Base-by-base conservation (phyloP, 306 rosid genomes). In the Prunus campanulata region DNA sequence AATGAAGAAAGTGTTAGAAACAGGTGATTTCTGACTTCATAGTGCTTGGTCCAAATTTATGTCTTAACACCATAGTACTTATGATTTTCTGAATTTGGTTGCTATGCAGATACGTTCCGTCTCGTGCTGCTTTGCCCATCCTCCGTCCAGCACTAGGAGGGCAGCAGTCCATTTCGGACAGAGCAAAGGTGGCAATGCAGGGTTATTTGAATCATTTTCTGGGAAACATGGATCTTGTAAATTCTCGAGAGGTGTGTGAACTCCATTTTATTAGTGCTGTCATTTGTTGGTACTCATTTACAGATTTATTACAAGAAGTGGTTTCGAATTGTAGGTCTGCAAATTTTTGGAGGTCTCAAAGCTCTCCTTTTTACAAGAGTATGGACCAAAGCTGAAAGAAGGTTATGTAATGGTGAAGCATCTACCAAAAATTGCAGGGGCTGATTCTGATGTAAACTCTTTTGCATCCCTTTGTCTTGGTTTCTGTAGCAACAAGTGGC, bases 121-220 rank as follows among this genome's bases (percentile, higher is more conserved):
- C 97, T 2, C 74, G 76, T 66, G 98, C 98, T 51, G 98, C 89
- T 70, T 80, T 94, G 49, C 89, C 97, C 44, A 87, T 94, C 83
- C 83, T 94, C 60, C 93, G 91, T 47, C 96, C 97, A 59, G 89
- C 91, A 30, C 69, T 91, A 50, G 90, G 97, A 75, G 88, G 95
- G 51, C 97, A 91, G 63, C 89, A 92, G 77, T 83, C 89, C 77
- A 75, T 85, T 72, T 90, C 97, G 14, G 93, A 87, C 80, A 85
- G 68, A 65, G 98, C 95, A 76, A 94, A 88, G 85, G 80, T 80
- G 27, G 88, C 93, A 87, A 94, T 94, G 98, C 96, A 91, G 84
- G 87, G 87, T 22, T 94, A 94, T 82, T 78, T 94, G 87, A 88
- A 89, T 83, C 98, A 83, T 51, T 94, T 91, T 73, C 70, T 91